These are phyloP conservation scores for Phytophthora citricola DNA, from an alignment of 352 stramenopile species.

Conservation along the genomic window DNA sequence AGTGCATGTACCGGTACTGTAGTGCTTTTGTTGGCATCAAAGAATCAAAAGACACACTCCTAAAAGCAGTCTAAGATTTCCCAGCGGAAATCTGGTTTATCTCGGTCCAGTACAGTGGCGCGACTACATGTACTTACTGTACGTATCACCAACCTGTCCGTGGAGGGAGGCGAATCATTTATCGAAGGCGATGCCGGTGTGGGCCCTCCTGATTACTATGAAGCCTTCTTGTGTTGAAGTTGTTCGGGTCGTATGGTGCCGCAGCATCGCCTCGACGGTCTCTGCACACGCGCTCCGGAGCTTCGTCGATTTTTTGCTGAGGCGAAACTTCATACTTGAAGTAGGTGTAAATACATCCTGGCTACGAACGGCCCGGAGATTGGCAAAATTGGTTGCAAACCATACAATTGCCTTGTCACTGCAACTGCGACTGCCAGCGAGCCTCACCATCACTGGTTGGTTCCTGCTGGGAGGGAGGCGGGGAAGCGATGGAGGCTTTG, in stretches of 20 bases:
- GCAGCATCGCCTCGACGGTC: slow-evolving; percentile 12
- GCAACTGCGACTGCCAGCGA: slow-evolving; percentile 1
- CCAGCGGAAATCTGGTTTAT: too few relatives aligned
- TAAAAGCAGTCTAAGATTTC: too few relatives aligned
- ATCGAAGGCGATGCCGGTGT: neutral
- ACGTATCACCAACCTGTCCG: too few relatives aligned
- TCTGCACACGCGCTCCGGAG: slow-evolving; percentile 17
- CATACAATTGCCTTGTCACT: slow-evolving; percentile 12
- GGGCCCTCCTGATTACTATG: slow-evolving; percentile 5
- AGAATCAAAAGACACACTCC: too few relatives aligned
- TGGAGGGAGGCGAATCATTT: too few relatives aligned
- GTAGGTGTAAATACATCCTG: slow-evolving; percentile 21
- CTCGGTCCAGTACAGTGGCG: too few relatives aligned
- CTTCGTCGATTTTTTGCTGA: slow-evolving; percentile 20
- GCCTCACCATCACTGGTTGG: slow-evolving; percentile 13
- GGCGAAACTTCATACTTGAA: slow-evolving; percentile 23
- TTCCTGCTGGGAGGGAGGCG: slow-evolving; percentile 5
- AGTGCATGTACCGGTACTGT: too few relatives aligned
- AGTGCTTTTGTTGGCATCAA: too few relatives aligned
- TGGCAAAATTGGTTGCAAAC: slow-evolving; percentile 13
- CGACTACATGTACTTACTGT: too few relatives aligned
- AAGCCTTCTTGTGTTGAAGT: slow-evolving; percentile 11
- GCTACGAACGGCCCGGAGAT: slow-evolving; percentile 7
- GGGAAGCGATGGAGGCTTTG: slow-evolving; percentile 13
- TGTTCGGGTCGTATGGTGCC: slow-evolving; percentile 4